Evolutionary conservation across 306 rosid species (phyloP), one percentile per base, ranked within the genome.

Genomic region (Sechiopsis laciniata): DNA sequence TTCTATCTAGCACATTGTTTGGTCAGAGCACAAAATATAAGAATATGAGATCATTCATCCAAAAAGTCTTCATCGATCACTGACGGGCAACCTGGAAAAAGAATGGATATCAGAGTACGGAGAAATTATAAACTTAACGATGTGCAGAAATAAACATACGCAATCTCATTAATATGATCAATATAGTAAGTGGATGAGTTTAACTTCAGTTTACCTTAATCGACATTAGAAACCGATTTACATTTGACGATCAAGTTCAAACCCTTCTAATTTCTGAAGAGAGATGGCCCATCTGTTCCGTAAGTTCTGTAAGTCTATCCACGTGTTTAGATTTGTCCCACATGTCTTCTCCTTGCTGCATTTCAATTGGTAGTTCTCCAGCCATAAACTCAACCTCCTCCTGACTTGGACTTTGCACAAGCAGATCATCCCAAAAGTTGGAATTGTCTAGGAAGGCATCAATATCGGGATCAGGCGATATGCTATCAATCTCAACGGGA

Each of bases 221-320:
- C 14, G 68, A 69, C 42, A 72, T 48, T 67, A 69, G 74, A 74
- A 60, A 75, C 70, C 78, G 78, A 81, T 82, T 75, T 77, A 88
- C 85, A 85, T 76, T 76, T 57, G 78, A 78, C 61, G 71, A 84
- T 48, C 59, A 37, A 40, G 60, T 52, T 88, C 85, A 86, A 65
- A 79, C 81, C 81, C 83, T 78, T 58, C 82, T 66, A n/a, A 77
- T 45, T 21, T 91, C 90, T 52, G 99, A 91, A 56, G 87, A 61
- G 66, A 94, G 97, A 85, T 71, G 90, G 60, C 85, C 97, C 99
- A 94, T 94, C 83, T 91, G 90, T 80, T 88, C n/a, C n/a, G n/a
- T n/a, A n/a, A n/a, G n/a, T n/a, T n/a, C 91, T 0, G 96, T 85
- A 77, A 94, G 91, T 61, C 83, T 83, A 80, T 89, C 92, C 95